Conservation (phyloP, 352 stramenopile species). For the Globisporangium megalacanthum region DNA sequence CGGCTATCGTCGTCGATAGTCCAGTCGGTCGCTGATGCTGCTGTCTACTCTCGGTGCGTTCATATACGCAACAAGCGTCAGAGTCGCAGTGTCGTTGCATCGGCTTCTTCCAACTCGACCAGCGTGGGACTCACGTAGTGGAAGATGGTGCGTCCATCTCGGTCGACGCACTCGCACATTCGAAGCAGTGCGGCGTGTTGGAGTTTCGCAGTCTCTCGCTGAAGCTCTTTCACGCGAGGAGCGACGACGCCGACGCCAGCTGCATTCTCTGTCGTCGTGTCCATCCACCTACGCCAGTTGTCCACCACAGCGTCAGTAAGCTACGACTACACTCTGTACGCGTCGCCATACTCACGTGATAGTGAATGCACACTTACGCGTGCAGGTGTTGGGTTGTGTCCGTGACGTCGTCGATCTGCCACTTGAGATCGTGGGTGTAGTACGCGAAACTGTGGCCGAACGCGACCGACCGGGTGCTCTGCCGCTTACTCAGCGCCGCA, state of each 20-base stretch:
- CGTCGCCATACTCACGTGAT: background rate
- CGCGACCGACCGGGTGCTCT: constrained; percentile 14
- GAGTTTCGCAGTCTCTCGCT: constrained; percentile 13
- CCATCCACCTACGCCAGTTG: constrained; percentile 11
- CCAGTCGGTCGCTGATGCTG: constrained; percentile 10
- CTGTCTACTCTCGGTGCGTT: constrained; percentile 7
- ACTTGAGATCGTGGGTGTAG: constrained; percentile 19
- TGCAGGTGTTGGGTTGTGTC: constrained; percentile 24
- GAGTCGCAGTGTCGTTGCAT: background rate
- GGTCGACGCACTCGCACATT: constrained; percentile 29
- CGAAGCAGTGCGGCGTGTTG: constrained; percentile 26
- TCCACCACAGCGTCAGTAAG: background rate
- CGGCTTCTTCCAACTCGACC: too few species aligned
- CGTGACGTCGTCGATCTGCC: constrained; percentile 25
- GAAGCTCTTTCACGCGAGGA: constrained; percentile 39
- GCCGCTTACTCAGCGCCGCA: constrained; percentile 23
- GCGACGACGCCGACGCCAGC: constrained; percentile 17
- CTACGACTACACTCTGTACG: background rate
- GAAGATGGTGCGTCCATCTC: constrained; percentile 35
- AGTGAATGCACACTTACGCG: constrained; percentile 8
- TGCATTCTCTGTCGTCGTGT: constrained; percentile 6
- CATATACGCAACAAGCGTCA: background rate
- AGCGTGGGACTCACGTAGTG: constrained; percentile 42
- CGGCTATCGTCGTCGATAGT: constrained; percentile 9
- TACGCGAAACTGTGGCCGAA: constrained; percentile 30